These are phyloP conservation scores for Helicostylum pulchrum DNA, from an alignment of 192 early-diverging fungal species.

Conservation along the genomic window DNA sequence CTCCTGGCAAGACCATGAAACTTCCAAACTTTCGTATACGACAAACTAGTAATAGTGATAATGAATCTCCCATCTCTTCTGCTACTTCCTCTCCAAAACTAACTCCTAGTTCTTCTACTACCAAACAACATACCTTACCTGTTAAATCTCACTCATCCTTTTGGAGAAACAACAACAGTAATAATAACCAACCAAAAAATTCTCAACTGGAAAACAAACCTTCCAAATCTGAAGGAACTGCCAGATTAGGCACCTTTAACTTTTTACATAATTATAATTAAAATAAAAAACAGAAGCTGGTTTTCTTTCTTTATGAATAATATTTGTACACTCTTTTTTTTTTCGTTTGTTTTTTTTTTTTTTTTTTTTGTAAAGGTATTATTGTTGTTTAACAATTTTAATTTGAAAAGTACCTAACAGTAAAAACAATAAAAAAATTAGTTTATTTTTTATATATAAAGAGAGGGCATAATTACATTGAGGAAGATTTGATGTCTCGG, in stretches of 20 bases:
- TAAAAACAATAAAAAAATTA: background rate
- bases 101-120: background rate
- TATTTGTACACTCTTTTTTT: background rate
- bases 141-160: background rate
- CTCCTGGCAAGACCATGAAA: slow-evolving; percentile 1
- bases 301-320: background rate
- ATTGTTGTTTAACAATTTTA: slow-evolving; percentile 57
- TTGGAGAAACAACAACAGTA: slow-evolving; percentile 9
- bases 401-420: slow-evolving; percentile 69
- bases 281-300: background rate
- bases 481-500: slow-evolving; percentile 80
- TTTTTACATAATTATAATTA: background rate
- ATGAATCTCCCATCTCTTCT: background rate
- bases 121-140: background rate
- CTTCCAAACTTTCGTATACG: slow-evolving; percentile 1
- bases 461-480: slow-evolving; percentile 56
- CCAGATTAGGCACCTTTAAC: background rate
- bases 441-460: background rate
- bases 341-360: background rate
- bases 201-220: background rate
- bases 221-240: slow-evolving; percentile 6
- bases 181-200: background rate
- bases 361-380: background rate
- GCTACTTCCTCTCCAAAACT: background rate
- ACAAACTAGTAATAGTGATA: background rate